Percentiles rank a stretch among this genome's conserved stretches.
phyloP scores from a whole-genome alignment of 2,329 filamentous ascomycete species.

The Calonectria hawksworthii region DNA sequence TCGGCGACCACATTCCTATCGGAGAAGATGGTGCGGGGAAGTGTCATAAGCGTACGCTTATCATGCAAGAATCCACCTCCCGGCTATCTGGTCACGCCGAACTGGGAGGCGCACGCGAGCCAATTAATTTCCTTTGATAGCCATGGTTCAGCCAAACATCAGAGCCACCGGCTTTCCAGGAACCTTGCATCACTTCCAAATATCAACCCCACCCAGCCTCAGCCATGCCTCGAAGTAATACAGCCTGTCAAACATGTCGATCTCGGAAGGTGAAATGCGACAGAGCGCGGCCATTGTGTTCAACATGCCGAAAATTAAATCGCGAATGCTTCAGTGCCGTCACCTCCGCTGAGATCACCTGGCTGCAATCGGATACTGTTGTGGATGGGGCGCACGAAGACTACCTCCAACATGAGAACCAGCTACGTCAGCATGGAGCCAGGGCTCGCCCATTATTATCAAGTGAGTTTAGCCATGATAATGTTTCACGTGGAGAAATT shows the following conservation, averaged over 20 bases:
- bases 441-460: constrained; percentile 9
- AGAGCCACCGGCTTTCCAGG: neutral
- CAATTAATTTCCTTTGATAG: neutral
- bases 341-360: constrained; percentile 16
- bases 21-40: constrained; percentile 14
- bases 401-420: constrained; percentile 17
- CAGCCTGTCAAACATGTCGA: constrained; percentile 17
- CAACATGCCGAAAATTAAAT: constrained; percentile 10
- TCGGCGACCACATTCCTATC: constrained; percentile 26
- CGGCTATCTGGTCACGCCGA: neutral
- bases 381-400: constrained; percentile 2
- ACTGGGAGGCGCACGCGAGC: neutral
- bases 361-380: constrained; percentile 15
- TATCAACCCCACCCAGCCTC: neutral
- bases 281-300: constrained; percentile 9
- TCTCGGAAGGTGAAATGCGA: constrained; percentile 26
- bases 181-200: neutral
- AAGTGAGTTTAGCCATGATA: neutral
- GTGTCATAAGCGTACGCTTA: neutral
- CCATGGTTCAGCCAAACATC: neutral
- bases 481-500: neutral
- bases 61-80: constrained; percentile 9
- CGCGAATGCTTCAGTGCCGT: constrained; percentile 7
- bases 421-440: constrained; percentile 18
- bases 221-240: constrained; percentile 12